Percentiles rank a stretch among this genome's conserved stretches.
Conservation (phyloP, 768 basidiomycete species). For the Boletus sp. region DNA sequence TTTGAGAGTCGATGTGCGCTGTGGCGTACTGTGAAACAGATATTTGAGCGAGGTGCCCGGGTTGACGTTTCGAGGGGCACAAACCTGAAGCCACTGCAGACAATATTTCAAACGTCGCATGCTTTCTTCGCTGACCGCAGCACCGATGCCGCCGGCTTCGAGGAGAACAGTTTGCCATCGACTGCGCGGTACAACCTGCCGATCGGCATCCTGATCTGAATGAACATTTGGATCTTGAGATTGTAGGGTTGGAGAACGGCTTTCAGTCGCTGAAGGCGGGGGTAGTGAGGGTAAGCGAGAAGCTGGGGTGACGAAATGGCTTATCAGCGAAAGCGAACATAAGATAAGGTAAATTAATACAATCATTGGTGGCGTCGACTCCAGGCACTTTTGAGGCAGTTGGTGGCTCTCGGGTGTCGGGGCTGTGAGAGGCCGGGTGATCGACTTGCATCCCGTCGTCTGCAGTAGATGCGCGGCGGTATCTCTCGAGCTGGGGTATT, state of each 20-base stretch:
- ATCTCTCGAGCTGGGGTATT: constrained; percentile 44
- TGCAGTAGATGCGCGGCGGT: constrained; percentile 40
- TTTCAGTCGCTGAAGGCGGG: constrained; percentile 6
- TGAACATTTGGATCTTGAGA: constrained; percentile 15
- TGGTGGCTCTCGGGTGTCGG: neutral
- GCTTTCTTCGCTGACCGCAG: constrained; percentile 87
- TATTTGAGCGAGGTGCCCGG: neutral
- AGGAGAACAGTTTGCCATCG: constrained; percentile 82
- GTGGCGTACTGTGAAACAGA: constrained; percentile 68
- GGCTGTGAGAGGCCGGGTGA: neutral
- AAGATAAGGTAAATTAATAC: constrained; percentile 13
- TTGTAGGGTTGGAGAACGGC: constrained; percentile 23
- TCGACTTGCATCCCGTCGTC: constrained; percentile 34
- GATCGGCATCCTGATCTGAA: constrained; percentile 28
- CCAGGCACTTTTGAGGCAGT: neutral
- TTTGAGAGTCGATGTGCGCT: constrained; percentile 83
- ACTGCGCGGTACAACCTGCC: constrained; percentile 68
- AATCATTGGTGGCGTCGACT: neutral
- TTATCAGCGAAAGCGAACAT: neutral
- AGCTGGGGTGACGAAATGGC: constrained; percentile 2
- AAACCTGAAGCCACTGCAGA: constrained; percentile 82
- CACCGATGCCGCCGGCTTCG: constrained; percentile 85
- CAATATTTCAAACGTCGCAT: constrained; percentile 85
- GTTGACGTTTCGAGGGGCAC: constrained; percentile 20
- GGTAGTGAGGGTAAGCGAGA: neutral